A percentile compares a stretch with the other conserved stretches of the same genome.
Evolutionary conservation across 2,329 filamentous ascomycete genomes (phyloP).

Genomic region (Biscogniauxia mediterranea): DNA sequence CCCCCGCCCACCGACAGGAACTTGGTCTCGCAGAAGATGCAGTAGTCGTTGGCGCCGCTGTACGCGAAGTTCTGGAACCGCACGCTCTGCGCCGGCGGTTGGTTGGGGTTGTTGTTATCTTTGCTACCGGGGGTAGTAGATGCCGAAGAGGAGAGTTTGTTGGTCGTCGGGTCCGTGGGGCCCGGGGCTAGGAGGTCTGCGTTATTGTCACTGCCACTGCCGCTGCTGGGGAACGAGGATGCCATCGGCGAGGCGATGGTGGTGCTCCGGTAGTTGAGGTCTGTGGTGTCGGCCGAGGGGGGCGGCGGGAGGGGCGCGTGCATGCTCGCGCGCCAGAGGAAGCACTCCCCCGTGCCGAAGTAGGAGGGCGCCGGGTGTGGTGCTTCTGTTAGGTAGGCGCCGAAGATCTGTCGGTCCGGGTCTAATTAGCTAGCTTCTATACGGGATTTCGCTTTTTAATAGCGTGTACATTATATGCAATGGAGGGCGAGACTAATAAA

Average conservation of each 20-base stretch:
- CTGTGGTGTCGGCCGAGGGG: conserved; percentile 55
- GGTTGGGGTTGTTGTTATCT: too few species aligned
- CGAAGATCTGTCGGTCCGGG: conserved; percentile 64
- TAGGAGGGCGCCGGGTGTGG: conserved; percentile 81
- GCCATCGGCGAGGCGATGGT: conserved; percentile 36
- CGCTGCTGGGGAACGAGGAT: conserved; percentile 18
- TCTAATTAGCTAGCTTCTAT: conserved; percentile 6
- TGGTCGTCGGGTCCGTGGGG: conserved; percentile 24
- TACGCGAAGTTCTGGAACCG: conserved; percentile 98
- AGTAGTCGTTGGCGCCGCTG: conserved; percentile 93
- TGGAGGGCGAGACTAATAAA: too few species aligned
- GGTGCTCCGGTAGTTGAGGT: conserved; percentile 43
- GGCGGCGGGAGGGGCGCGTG: conserved; percentile 68
- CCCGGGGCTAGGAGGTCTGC: conserved; percentile 34
- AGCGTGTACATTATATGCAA: too few species aligned
- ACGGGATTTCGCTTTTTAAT: background rate
- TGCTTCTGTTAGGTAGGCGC: conserved; percentile 88
- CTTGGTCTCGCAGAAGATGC: conserved; percentile 84
- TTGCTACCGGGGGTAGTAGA: conserved; percentile 32
- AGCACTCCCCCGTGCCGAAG: conserved; percentile 96
- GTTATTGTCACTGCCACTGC: background rate
- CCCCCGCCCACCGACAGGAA: conserved; percentile 74
- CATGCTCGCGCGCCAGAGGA: conserved; percentile 76
- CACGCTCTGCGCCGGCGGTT: conserved; percentile 62
- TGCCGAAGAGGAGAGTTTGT: conserved; percentile 22